phyloP scores from a whole-genome alignment of 441 rosid species.

The Arabidopsis hybrid region DNA sequence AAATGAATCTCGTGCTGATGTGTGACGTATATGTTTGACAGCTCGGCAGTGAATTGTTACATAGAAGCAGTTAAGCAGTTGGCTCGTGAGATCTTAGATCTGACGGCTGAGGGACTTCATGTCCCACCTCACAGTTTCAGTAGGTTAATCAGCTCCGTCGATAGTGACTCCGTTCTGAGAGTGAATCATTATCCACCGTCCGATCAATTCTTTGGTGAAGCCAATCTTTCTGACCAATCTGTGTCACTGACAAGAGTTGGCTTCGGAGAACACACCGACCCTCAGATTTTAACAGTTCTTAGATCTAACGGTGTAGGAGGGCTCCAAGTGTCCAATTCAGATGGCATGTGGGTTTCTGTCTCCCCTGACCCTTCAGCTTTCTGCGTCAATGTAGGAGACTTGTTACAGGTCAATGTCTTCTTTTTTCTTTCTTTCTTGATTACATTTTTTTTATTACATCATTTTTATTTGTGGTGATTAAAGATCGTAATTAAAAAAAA shows the following conservation, averaged over 20 bases:
- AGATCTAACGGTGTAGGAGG: constrained; percentile 87
- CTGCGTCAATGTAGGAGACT: constrained; percentile 89
- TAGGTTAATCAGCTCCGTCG: constrained; percentile 64
- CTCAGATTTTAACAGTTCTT: constrained; percentile 86
- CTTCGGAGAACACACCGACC: constrained; percentile 95
- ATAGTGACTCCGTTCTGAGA: constrained; percentile 71
- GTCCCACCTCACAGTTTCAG: constrained; percentile 63
- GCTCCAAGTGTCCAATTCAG: constrained; percentile 62
- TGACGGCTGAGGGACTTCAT: constrained; percentile 74
- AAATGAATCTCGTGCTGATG: constrained; percentile 19
- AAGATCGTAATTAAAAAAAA: too few relatives aligned
- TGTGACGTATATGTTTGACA: constrained; percentile 47
- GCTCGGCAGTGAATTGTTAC: constrained; percentile 69
- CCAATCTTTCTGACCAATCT: constrained; percentile 38
- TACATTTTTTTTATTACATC: not conserved
- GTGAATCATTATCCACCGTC: constrained; percentile 82
- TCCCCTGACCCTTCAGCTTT: constrained; percentile 80
- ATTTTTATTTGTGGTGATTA: too few relatives aligned
- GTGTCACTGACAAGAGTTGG: constrained; percentile 56
- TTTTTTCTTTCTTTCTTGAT: not conserved
- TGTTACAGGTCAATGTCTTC: constrained; percentile 68
- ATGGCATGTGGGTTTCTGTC: constrained; percentile 78
- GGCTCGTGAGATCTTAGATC: constrained; percentile 77
- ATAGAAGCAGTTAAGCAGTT: constrained; percentile 65
- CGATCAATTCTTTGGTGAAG: constrained; percentile 23